Base-by-base conservation (phyloP, 305 asterid species). In the Euphrasia arctica region DNA sequence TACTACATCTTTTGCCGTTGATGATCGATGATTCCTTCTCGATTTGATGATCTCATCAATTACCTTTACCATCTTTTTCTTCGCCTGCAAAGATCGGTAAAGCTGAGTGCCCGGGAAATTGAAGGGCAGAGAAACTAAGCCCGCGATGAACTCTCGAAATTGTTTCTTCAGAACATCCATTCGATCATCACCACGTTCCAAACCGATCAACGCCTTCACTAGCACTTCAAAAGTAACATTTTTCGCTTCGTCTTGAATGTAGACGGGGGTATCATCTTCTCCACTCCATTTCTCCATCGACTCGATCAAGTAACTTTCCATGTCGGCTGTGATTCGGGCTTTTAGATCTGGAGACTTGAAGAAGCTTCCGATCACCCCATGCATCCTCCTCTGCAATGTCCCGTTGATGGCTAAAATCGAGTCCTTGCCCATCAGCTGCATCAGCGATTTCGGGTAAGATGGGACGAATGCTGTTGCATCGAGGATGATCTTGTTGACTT, bases 61-160 rank as follows among this genome's bases (percentile, higher is more conserved):
- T 57, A 91, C 51, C 67, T 80, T 78, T n/a, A 85, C 84, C 93
- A 91, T 85, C 66, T 72, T 86, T 87, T 42, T 91, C 68, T 87
- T 88, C 0, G 98, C 98, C 95, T 87, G 78, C 2, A 43, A 43
- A 56, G 98, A 91, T 58, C 90, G 70, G 65, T 88, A 73, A 56
- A 91, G 94, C 74, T 79, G 85, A 72, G 87, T 88, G 64, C 96
- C 98, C 11, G 98, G 98, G 1, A 88, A 55, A 68, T 85, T 88
- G 5, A 91, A 62, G 2, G 98, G 98, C 60, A 91, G 66, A 51
- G 94, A 88, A 91, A 91, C 77, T 15, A 91, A 91, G 69, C 98
- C 98, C 10, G 90, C 94, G n/a, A 91, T 88, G 78, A 91, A 91
- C 79, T 84, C 87, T 74, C 86, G 96, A 81, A 91, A 91, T 63